These are phyloP conservation scores for Boletus rubescentipes DNA, from an alignment of 768 basidiomycete species.

Conservation along the genomic window DNA sequence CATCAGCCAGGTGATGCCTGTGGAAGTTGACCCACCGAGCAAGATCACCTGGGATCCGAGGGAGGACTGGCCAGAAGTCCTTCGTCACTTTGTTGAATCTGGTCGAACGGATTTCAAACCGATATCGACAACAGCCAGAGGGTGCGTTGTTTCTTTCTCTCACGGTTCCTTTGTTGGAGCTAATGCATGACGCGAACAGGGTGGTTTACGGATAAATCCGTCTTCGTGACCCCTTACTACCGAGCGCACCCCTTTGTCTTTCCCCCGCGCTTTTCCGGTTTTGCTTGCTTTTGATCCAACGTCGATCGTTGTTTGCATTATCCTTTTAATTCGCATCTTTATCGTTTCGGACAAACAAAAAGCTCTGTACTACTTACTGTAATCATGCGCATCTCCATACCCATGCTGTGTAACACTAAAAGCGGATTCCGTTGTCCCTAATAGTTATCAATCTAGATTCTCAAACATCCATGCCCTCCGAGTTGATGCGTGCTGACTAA, in stretches of 20 bases:
- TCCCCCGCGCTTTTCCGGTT: constrained; percentile 1
- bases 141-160: constrained; percentile 47
- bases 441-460: constrained; percentile 21
- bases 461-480: constrained; percentile 4
- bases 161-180: neutral
- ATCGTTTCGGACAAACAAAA: constrained; percentile 25
- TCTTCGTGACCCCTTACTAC: neutral
- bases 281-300: constrained; percentile 11
- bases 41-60: constrained; percentile 76
- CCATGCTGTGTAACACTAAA: constrained; percentile 26
- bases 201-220: constrained; percentile 42
- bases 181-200: constrained; percentile 25
- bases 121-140: constrained; percentile 73
- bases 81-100: constrained; percentile 67
- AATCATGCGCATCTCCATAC: constrained; percentile 25
- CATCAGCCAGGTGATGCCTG: constrained; percentile 82
- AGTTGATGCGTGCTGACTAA: constrained; percentile 20
- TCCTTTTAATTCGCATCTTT: constrained; percentile 22
- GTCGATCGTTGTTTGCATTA: constrained; percentile 32
- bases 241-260: constrained; percentile 11
- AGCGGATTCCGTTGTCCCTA: constrained; percentile 17
- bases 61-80: constrained; percentile 70
- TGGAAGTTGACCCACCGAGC: constrained; percentile 77
- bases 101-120: constrained; percentile 80
- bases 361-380: constrained; percentile 19